Evolutionary conservation across 768 basidiomycete genomes (phyloP).

Genomic region (Mycena chlorophos): DNA sequence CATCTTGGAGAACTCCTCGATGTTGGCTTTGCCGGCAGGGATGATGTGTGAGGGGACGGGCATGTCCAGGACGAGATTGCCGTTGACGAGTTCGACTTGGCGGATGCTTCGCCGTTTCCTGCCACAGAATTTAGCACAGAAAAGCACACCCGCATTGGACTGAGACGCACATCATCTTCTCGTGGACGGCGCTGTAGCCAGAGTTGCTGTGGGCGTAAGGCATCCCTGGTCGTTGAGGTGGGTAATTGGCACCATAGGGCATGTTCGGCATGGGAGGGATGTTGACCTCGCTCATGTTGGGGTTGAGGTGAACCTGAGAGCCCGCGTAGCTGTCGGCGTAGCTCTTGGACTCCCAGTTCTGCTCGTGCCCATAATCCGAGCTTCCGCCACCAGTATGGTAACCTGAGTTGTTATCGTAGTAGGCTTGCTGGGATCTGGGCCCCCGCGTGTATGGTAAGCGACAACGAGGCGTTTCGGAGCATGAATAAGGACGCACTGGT

Average conservation of each 20-base stretch:
- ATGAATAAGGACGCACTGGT: slow-evolving; percentile 26
- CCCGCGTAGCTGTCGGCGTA: slow-evolving; percentile 65
- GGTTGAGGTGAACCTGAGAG: slow-evolving; percentile 73
- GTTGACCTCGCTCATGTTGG: slow-evolving; percentile 56
- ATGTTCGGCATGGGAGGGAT: slow-evolving; percentile 57
- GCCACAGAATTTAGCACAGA: background rate
- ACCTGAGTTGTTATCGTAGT: slow-evolving; percentile 9
- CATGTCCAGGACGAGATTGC: slow-evolving; percentile 84
- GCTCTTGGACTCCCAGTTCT: slow-evolving; percentile 53
- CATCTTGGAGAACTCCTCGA: slow-evolving; percentile 81
- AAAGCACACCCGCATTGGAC: background rate
- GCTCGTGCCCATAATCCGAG: slow-evolving; percentile 35
- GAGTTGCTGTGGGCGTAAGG: slow-evolving; percentile 46
- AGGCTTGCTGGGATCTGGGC: slow-evolving; percentile 8
- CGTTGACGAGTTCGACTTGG: slow-evolving; percentile 77
- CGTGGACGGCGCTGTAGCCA: slow-evolving; percentile 68
- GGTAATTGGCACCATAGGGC: slow-evolving; percentile 59
- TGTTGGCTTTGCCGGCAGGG: slow-evolving; percentile 58
- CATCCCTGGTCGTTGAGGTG: slow-evolving; percentile 57
- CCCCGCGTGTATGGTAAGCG: slow-evolving; percentile 7
- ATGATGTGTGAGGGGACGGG: slow-evolving; percentile 78
- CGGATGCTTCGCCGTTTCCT: slow-evolving; percentile 72
- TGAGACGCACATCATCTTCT: slow-evolving; percentile 58
- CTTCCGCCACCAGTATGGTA: slow-evolving; percentile 43
- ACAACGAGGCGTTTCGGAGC: slow-evolving; percentile 3